Evolutionary conservation across 208 protist genomes (phyloP).

Genomic region (Crithidia sp.): DNA sequence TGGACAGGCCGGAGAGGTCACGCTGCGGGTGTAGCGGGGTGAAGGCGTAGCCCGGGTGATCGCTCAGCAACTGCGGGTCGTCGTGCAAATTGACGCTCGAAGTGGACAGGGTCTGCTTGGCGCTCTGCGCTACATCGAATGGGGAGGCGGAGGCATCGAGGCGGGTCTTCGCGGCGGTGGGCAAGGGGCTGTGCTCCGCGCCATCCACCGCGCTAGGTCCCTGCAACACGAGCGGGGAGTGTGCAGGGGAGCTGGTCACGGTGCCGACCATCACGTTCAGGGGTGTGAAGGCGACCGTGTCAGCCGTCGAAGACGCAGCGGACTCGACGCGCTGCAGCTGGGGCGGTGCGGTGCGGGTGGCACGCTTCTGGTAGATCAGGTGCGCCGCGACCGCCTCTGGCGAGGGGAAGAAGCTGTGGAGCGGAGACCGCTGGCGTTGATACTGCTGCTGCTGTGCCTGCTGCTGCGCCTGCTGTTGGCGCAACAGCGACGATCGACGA

Average conservation of each 20-base stretch:
- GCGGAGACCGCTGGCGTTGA: slow-evolving; percentile 6
- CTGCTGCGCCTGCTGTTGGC: background rate
- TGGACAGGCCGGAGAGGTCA: background rate
- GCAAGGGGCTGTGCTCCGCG: slow-evolving; percentile 6
- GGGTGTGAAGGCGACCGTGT: slow-evolving; percentile 24
- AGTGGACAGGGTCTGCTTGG: background rate
- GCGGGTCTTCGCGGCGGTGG: background rate
- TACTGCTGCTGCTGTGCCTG: slow-evolving; percentile 18
- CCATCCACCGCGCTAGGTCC: slow-evolving; percentile 13
- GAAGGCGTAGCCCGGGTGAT: background rate
- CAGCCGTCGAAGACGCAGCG: slow-evolving; percentile 7
- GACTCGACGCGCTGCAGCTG: slow-evolving; percentile 15
- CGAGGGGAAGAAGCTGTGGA: slow-evolving; percentile 10
- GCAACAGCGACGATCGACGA: slow-evolving; percentile 12
- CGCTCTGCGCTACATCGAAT: background rate
- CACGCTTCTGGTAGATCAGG: background rate
- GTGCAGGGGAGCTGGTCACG: background rate
- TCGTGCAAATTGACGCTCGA: slow-evolving; percentile 9
- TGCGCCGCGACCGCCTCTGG: slow-evolving; percentile 9
- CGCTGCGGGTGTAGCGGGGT: slow-evolving; percentile 6
- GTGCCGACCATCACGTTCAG: background rate
- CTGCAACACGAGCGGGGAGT: background rate
- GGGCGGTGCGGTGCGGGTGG: background rate
- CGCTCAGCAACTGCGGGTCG: slow-evolving; percentile 12
- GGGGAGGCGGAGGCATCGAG: background rate